Conservation (phyloP, 176 grass and related monocot species). For the Oryza rufipogon region DNA sequence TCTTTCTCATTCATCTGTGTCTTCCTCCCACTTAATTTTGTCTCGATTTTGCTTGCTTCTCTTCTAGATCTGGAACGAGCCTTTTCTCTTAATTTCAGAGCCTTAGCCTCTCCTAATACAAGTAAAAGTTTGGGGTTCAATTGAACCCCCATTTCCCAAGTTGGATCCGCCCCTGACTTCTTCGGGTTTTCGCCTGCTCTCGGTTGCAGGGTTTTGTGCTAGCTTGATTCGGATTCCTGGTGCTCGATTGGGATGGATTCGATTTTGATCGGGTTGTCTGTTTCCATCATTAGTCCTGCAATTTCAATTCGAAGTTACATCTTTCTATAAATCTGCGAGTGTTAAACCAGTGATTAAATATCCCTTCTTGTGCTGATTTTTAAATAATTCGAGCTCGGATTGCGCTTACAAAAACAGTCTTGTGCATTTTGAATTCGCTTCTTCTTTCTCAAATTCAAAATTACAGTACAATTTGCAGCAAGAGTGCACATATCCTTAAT, state of each 20-base stretch:
- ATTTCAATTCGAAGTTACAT: not conserved
- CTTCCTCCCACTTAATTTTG: too few species aligned
- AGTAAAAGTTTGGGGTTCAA: too few species aligned
- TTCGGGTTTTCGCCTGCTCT: not conserved
- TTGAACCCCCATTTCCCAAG: too few species aligned
- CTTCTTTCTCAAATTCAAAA: not conserved
- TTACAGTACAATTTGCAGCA: not conserved
- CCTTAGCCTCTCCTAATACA: too few species aligned
- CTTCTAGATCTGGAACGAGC: too few species aligned
- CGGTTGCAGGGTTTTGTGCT: not conserved
- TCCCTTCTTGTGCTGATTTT: constrained; percentile 7
- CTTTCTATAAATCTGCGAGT: not conserved
- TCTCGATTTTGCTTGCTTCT: too few species aligned
- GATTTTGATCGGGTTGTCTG: not conserved
- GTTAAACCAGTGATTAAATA: not conserved
- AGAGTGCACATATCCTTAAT: constrained; percentile 4
- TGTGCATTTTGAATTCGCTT: not conserved
- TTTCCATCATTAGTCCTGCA: not conserved
- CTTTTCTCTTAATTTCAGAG: too few species aligned
- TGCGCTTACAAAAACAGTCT: not conserved
- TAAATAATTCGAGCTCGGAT: not conserved
- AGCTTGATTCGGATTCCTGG: constrained; percentile 11
- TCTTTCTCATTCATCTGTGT: too few species aligned
- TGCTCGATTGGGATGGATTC: constrained; percentile 9
- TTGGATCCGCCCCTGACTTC: not conserved